phyloP scores from a whole-genome alignment of 495 filamentous ascomycete species.

The Bombardia bombarda region DNA sequence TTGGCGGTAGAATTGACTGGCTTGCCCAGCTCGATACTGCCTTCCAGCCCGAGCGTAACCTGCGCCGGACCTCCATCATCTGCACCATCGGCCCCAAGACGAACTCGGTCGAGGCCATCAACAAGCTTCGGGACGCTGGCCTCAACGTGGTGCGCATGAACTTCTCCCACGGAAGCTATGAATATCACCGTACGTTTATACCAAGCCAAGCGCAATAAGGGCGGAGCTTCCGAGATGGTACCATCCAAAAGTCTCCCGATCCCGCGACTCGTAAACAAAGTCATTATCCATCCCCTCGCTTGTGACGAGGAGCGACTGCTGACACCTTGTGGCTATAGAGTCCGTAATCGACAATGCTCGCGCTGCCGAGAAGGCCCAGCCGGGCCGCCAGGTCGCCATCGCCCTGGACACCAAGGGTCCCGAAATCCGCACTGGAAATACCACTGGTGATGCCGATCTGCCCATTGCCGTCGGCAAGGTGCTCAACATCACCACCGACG shows the following conservation, averaged over 20 bases:
- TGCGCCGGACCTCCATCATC: slow-evolving; percentile 95
- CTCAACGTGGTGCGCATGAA: slow-evolving; percentile 98
- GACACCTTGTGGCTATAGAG: slow-evolving; percentile 30
- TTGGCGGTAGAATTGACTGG: slow-evolving; percentile 87
- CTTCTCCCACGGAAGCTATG: slow-evolving; percentile 96
- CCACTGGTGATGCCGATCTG: slow-evolving; percentile 71
- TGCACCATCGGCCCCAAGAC: slow-evolving; percentile 99
- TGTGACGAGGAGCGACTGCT: slow-evolving; percentile 38
- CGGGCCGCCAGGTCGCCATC: slow-evolving; percentile 87
- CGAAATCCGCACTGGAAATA: slow-evolving; percentile 97
- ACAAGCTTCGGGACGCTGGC: slow-evolving; percentile 78
- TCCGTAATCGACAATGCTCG: slow-evolving; percentile 93
- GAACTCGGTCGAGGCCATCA: slow-evolving; percentile 94
- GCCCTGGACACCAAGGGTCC: slow-evolving; percentile 98
- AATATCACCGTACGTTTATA: slow-evolving; percentile 35
- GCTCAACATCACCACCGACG: slow-evolving; percentile 95
- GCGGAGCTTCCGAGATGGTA: not conserved
- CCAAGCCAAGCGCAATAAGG: not conserved
- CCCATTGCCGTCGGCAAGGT: slow-evolving; percentile 75
- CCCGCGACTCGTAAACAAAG: not conserved
- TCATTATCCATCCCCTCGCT: not conserved
- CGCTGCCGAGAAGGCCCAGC: slow-evolving; percentile 63
- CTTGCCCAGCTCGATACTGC: slow-evolving; percentile 69
- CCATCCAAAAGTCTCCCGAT: not conserved
- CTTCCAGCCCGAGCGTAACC: slow-evolving; percentile 72